These are phyloP conservation scores for Penicillium robsamsonii DNA, from an alignment of 495 filamentous ascomycete species.

Conservation along the genomic window DNA sequence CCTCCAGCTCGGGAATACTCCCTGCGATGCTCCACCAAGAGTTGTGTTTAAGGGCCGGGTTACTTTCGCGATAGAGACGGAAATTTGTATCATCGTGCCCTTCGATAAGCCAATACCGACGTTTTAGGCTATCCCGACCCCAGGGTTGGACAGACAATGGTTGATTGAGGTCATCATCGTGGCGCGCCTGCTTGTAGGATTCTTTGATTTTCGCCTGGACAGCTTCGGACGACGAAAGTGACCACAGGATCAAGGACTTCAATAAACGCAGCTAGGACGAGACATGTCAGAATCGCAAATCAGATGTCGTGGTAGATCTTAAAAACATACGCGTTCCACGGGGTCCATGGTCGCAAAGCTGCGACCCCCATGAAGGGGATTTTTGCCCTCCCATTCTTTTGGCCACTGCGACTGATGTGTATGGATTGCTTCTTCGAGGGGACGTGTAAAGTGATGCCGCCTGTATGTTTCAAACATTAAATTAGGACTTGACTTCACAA, in stretches of 20 bases:
- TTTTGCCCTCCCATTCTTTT: constrained; percentile 78
- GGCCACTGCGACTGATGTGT: constrained; percentile 89
- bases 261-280: constrained; percentile 68
- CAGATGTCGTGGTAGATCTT: not conserved
- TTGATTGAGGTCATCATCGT: constrained; percentile 91
- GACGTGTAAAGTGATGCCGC: constrained; percentile 75
- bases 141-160: constrained; percentile 91
- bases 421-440: constrained; percentile 88
- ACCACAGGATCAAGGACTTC: constrained; percentile 81
- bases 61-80: constrained; percentile 92
- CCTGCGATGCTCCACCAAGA: constrained; percentile 94
- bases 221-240: constrained; percentile 83
- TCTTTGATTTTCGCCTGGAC: constrained; percentile 77
- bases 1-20: constrained; percentile 79
- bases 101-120: constrained; percentile 90
- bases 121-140: constrained; percentile 87
- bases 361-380: constrained; percentile 73
- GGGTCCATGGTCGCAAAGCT: constrained; percentile 79
- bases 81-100: constrained; percentile 93
- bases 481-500: constrained; percentile 18
- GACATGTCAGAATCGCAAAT: constrained; percentile 22
- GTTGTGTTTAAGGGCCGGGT: constrained; percentile 69
- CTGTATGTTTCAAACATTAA: constrained; percentile 18
- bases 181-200: constrained; percentile 83
- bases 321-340: constrained; percentile 67